Base-by-base conservation (phyloP, 805 yeast species). In the Yarrowia sp. region DNA sequence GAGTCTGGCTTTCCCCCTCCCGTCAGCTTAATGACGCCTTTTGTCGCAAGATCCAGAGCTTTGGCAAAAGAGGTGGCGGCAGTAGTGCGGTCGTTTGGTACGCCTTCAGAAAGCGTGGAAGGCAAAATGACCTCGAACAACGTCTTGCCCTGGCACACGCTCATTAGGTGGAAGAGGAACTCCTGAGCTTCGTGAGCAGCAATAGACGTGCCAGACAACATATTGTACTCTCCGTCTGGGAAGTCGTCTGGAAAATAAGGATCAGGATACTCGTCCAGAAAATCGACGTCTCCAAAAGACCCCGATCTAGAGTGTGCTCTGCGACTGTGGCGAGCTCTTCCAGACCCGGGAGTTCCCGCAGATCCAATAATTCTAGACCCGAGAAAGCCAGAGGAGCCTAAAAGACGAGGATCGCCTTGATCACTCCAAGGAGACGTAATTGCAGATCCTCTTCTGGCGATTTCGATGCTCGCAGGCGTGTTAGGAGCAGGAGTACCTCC, bases 41-140 rank as follows among this genome's bases (percentile, higher is more conserved):
- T 51, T 1, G 58, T 51, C 10, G 58, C 58, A 4, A 51, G 16
- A 24, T 51, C 42, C 19, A 51, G 13, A 1, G 42, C 35, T 16
- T 35, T 51, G 13, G 58, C 58, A 35, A 51, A 51, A 16, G 58
- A 51, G 7, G 42, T 32, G 6, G 42, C 58, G 4, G 58, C 58
- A 0, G 58, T 51, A 13, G 42, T 31, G 12, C 58, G n/a, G 35
- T 33, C 42, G 13, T 51, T 51, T 0, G 58, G 58, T 0, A 35
- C 58, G 2, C 58, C 58, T 6, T 22, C 32, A 1, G 42, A 33
- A 12, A 24, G 7, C 7, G 19, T 14, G 4, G 58, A 51, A 7
- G 58, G 58, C 14, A 51, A 13, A 16, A 51, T 22, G 9, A 16
- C 65, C 13, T 69, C 70, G 16, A 74, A 69, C 12, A 47, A 51